Conservation (phyloP, 2,329 filamentous ascomycete genomes). For the Diaporthe capsici region DNA sequence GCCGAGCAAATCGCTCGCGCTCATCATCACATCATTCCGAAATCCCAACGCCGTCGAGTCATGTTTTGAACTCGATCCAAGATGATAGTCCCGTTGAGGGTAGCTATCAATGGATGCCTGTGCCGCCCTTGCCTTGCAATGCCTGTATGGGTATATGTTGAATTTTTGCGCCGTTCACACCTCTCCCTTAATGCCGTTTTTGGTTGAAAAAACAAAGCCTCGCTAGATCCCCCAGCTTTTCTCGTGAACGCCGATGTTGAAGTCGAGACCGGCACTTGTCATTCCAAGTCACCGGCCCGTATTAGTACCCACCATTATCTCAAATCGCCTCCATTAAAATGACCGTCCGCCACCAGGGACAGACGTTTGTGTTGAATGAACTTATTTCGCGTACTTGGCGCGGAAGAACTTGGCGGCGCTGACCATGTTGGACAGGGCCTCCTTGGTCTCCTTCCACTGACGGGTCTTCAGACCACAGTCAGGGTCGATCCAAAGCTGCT, state of each 20-base stretch:
- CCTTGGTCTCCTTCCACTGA: slow-evolving; percentile 99
- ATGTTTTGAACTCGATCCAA: slow-evolving; percentile 37
- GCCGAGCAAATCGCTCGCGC: slow-evolving; percentile 18
- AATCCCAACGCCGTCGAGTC: slow-evolving; percentile 39
- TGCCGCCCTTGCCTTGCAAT: slow-evolving; percentile 39
- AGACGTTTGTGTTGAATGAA: slow-evolving; percentile 44
- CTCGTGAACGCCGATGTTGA: slow-evolving; percentile 69
- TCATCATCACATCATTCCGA: slow-evolving; percentile 31
- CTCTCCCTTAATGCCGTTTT: slow-evolving; percentile 40
- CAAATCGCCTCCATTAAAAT: slow-evolving; percentile 39
- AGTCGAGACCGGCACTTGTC: slow-evolving; percentile 55
- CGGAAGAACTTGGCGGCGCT: slow-evolving; percentile 98
- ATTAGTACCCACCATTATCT: slow-evolving; percentile 36
- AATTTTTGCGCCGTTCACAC: slow-evolving; percentile 42
- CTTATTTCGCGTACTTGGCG: slow-evolving; percentile 82
- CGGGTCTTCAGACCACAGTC: slow-evolving; percentile 99
- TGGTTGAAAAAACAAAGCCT: slow-evolving; percentile 43
- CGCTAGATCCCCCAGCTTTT: slow-evolving; percentile 40
- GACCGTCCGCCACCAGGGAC: slow-evolving; percentile 50
- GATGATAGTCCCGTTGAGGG: slow-evolving; percentile 43
- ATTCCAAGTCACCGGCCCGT: slow-evolving; percentile 47
- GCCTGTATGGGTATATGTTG: slow-evolving; percentile 45
- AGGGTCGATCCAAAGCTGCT: slow-evolving; percentile 99
- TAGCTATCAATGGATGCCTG: slow-evolving; percentile 39
- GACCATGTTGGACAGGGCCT: slow-evolving; percentile 95